Conservation (phyloP, 495 filamentous ascomycete genomes). For the Patellaria atrata region DNA sequence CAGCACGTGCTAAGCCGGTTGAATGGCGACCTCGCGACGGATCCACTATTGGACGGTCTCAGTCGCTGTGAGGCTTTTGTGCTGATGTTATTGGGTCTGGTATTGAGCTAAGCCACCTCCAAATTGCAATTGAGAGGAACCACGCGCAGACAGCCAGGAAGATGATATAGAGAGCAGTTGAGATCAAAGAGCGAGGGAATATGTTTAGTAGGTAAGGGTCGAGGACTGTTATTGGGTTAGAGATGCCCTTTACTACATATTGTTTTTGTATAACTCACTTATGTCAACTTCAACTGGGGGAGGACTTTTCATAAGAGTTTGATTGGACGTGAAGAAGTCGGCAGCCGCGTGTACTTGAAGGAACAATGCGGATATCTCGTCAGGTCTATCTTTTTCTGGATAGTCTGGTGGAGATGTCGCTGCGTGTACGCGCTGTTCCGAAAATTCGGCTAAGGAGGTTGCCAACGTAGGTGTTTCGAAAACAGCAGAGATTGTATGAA, state of each 20-base stretch:
- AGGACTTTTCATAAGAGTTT: conserved; percentile 58
- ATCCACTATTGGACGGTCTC: conserved; percentile 3
- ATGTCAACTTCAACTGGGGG: conserved; percentile 69
- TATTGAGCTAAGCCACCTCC: conserved; percentile 17
- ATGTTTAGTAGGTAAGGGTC: conserved; percentile 53
- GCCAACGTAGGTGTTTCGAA: conserved; percentile 47
- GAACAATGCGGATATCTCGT: conserved; percentile 47
- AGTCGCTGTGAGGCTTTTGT: conserved; percentile 22
- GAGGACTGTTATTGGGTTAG: too few species aligned
- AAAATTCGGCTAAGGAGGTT: conserved; percentile 48
- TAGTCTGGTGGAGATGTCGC: conserved; percentile 4
- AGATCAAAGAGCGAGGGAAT: conserved; percentile 27
- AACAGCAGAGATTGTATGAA: conserved; percentile 42
- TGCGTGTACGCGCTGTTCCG: conserved; percentile 33
- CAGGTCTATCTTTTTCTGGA: conserved; percentile 12
- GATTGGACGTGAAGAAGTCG: conserved; percentile 66
- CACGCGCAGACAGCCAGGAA: conserved; percentile 23
- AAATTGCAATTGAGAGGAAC: conserved; percentile 26
- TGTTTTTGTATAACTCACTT: conserved; percentile 27
- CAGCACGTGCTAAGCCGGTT: not conserved
- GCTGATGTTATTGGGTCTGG: conserved; percentile 8
- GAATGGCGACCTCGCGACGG: conserved; percentile 16
- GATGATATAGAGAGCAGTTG: conserved; percentile 26
- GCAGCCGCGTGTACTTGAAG: conserved; percentile 63
- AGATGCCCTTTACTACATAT: too few species aligned